Percentiles rank a stretch among this genome's conserved stretches.
Evolutionary conservation across 805 yeast species (phyloP).

Genomic region (Wickerhamiella sergipiensis): DNA sequence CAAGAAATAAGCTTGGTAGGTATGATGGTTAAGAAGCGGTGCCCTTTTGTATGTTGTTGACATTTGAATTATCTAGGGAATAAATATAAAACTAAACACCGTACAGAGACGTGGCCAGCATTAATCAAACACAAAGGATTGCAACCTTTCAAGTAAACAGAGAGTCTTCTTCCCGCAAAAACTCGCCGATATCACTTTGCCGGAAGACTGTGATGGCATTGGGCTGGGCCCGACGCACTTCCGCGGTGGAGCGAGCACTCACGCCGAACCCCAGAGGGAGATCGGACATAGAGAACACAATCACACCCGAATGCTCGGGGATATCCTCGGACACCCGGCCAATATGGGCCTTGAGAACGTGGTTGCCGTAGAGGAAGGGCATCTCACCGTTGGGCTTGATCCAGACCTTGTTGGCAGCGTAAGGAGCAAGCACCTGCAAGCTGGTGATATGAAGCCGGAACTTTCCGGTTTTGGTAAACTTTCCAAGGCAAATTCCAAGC

Average conservation of each 20-base stretch:
- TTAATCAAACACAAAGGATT: neutral
- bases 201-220: conserved; percentile 90
- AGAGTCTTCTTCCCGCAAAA: conserved; percentile 94
- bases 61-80: neutral
- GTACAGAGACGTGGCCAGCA: neutral
- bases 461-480: conserved; percentile 94
- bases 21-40: too few relatives aligned
- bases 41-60: too few relatives aligned
- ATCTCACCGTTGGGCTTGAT: conserved; percentile 94
- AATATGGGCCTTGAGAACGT: conserved; percentile 88
- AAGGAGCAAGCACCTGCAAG: conserved; percentile 63
- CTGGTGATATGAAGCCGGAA: conserved; percentile 93
- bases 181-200: conserved; percentile 97
- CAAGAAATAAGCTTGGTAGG: conserved; percentile 15
- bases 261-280: conserved; percentile 93
- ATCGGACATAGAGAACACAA: conserved; percentile 83
- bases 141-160: conserved; percentile 47
- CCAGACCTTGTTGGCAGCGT: conserved; percentile 92
- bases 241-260: conserved; percentile 79
- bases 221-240: conserved; percentile 78
- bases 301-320: conserved; percentile 95
- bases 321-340: conserved; percentile 96
- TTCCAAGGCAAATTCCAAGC: conserved; percentile 85
- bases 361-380: conserved; percentile 96
- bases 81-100: conserved; percentile 1